These are phyloP conservation scores for Labyrinthula sp. DNA, from an alignment of 352 stramenopile species.

Conservation along the genomic window DNA sequence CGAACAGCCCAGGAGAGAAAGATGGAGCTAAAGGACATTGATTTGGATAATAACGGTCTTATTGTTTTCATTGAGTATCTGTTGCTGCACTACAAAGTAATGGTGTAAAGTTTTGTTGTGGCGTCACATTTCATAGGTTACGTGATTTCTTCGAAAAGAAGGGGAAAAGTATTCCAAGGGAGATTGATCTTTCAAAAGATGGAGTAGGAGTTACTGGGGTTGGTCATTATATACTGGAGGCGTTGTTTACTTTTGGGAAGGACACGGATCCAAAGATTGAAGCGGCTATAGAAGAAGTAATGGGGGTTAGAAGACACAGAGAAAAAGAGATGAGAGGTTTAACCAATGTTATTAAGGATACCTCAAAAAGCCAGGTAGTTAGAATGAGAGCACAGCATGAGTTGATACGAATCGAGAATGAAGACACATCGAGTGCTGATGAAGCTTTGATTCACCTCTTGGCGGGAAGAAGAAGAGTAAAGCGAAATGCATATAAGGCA, in stretches of 20 bases:
- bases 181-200: constrained; percentile 29
- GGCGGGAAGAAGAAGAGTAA: too few species aligned
- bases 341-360: too few species aligned
- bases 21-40: constrained; percentile 25
- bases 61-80: constrained; percentile 32
- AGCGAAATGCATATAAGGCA: too few species aligned
- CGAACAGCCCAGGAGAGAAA: constrained; percentile 13
- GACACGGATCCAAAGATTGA: constrained; percentile 30
- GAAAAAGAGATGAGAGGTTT: too few species aligned
- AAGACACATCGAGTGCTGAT: too few species aligned
- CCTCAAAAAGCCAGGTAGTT: too few species aligned
- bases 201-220: constrained; percentile 30
- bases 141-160: constrained; percentile 30
- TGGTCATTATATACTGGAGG: constrained; percentile 29
- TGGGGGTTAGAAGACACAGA: too few species aligned
- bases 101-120: too few species aligned
- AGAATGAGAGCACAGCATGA: too few species aligned
- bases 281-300: constrained; percentile 25
- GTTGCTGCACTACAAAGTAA: constrained; percentile 34
- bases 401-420: too few species aligned
- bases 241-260: constrained; percentile 31
- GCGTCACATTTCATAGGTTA: too few species aligned
- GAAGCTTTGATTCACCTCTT: too few species aligned
- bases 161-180: constrained; percentile 23
- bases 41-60: constrained; percentile 17